Conservation (phyloP, 306 rosid genomes). For the Amphicarpaea edgeworthii region DNA sequence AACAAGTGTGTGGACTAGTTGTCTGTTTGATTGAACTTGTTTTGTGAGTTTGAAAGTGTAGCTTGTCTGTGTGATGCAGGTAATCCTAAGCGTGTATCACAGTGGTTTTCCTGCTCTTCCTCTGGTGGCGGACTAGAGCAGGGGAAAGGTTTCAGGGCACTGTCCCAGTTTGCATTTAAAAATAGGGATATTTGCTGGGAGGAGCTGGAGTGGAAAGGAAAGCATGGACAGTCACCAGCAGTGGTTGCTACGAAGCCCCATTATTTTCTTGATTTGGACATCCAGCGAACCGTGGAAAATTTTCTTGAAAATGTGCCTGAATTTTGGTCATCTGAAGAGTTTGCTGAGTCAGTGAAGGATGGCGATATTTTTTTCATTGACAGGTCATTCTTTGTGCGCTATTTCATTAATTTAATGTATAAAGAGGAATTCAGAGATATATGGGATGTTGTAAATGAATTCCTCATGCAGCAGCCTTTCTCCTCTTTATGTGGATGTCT, state of each 20-base stretch:
- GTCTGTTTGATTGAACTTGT: background rate
- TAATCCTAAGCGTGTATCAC: slow-evolving; percentile 64
- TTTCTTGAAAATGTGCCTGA: slow-evolving; percentile 85
- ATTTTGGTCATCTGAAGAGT: slow-evolving; percentile 90
- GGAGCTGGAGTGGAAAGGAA: slow-evolving; percentile 97
- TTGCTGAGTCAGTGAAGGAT: slow-evolving; percentile 78
- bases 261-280: slow-evolving; percentile 88
- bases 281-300: slow-evolving; percentile 74
- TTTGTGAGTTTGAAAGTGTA: slow-evolving; percentile 47
- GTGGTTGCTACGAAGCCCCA: slow-evolving; percentile 97
- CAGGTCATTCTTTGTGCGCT: slow-evolving; percentile 64
- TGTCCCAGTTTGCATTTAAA: slow-evolving; percentile 82
- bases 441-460: slow-evolving; percentile 72
- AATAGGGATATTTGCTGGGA: slow-evolving; percentile 94
- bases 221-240: slow-evolving; percentile 97
- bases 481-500: slow-evolving; percentile 80
- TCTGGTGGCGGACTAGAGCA: slow-evolving; percentile 66
- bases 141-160: slow-evolving; percentile 79
- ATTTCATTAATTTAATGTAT: slow-evolving; percentile 76
- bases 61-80: slow-evolving; percentile 62
- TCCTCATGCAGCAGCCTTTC: slow-evolving; percentile 72
- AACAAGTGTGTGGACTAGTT: slow-evolving; percentile 1
- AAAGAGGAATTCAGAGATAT: slow-evolving; percentile 66
- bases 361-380: slow-evolving; percentile 83
- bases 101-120: slow-evolving; percentile 76